Conservation (phyloP, 176 grass and related monocot genomes). For the Zoysia japonica region DNA sequence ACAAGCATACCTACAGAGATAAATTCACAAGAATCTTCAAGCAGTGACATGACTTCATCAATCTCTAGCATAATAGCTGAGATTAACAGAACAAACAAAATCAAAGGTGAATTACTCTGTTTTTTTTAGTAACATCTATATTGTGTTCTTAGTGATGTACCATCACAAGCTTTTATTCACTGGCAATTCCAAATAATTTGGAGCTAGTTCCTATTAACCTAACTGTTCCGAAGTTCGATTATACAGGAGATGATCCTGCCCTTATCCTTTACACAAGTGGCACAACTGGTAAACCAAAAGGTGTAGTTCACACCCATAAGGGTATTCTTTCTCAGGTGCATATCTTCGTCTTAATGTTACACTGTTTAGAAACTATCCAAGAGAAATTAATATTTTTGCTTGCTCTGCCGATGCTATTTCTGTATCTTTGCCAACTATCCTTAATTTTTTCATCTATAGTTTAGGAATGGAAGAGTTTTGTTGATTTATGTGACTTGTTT, state of each 20-base stretch:
- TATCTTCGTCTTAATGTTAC: slow-evolving; percentile 22
- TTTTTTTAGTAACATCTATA: not conserved
- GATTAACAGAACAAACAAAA: slow-evolving; percentile 55
- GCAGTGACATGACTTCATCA: slow-evolving; percentile 37
- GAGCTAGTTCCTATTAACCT: slow-evolving; percentile 9
- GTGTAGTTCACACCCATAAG: slow-evolving; percentile 85
- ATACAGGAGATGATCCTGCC: slow-evolving; percentile 83
- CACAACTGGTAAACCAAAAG: slow-evolving; percentile 97
- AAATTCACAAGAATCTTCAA: slow-evolving; percentile 49
- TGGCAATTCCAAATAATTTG: slow-evolving; percentile 19
- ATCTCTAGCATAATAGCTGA: slow-evolving; percentile 59
- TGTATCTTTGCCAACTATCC: not conserved
- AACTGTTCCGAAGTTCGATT: slow-evolving; percentile 10
- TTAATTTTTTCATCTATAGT: slow-evolving; percentile 4
- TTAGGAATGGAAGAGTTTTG: slow-evolving; percentile 3
- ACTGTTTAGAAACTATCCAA: not conserved
- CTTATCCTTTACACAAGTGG: slow-evolving; percentile 98
- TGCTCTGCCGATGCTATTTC: slow-evolving; percentile 14
- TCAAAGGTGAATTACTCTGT: slow-evolving; percentile 35
- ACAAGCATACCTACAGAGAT: slow-evolving; percentile 47
- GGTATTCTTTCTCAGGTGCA: slow-evolving; percentile 81
- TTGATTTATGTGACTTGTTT: slow-evolving; percentile 4
- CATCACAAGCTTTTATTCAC: not conserved
- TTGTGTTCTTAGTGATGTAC: not conserved
- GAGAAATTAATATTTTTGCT: slow-evolving; percentile 14